These are phyloP conservation scores for Beta lomatogona DNA, from an alignment of 179 eudicot species.

Conservation along the genomic window DNA sequence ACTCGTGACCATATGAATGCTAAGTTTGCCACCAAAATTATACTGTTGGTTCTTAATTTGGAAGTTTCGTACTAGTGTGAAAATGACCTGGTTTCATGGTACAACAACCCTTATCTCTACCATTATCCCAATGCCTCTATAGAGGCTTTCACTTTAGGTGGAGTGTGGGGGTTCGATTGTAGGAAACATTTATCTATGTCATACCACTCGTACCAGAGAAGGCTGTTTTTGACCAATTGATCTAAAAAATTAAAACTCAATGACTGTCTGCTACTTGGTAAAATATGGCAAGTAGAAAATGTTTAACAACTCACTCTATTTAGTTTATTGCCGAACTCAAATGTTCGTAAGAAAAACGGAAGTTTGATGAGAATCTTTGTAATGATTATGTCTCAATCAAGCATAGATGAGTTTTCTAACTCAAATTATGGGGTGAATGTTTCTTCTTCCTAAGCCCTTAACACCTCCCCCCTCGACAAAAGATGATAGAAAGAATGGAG, in stretches of 20 bases:
- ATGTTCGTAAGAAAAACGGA: background rate
- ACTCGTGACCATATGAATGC: background rate
- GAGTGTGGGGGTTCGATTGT: background rate
- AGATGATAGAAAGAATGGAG: background rate
- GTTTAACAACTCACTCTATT: background rate
- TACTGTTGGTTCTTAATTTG: background rate
- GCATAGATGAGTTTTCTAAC: background rate
- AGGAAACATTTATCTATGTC: background rate
- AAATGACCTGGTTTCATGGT: background rate
- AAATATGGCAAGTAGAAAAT: background rate
- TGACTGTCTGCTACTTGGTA: background rate
- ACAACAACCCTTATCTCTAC: background rate
- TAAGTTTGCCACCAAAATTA: constrained; percentile 4
- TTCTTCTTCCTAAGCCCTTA: background rate
- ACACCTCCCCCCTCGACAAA: background rate
- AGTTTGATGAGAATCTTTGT: background rate
- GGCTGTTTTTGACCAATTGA: background rate
- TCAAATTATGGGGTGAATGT: background rate
- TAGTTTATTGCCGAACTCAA: background rate
- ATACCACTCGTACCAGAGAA: background rate
- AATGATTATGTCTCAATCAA: background rate
- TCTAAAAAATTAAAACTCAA: background rate
- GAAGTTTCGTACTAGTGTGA: background rate
- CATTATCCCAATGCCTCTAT: background rate
- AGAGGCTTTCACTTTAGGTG: background rate